Conservation (phyloP, 305 asterid genomes). For the Fraxinus ornus region DNA sequence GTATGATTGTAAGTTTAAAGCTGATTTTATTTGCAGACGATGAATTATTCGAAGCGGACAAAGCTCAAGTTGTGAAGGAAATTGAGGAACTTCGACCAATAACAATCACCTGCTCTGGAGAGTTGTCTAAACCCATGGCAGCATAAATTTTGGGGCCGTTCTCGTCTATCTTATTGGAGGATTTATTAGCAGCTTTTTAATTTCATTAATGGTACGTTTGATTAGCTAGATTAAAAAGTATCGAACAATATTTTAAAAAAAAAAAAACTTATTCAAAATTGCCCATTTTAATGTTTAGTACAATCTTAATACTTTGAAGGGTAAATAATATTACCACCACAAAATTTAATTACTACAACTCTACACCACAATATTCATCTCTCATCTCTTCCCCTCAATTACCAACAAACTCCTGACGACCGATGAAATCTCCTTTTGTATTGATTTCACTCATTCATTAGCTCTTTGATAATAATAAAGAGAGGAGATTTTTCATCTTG, state of each 20-base stretch:
- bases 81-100: slow-evolving; percentile 53
- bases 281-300: not conserved
- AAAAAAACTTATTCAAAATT: not conserved
- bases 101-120: slow-evolving; percentile 46
- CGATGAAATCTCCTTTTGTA: too few relatives aligned
- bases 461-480: too few relatives aligned
- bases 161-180: not conserved
- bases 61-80: slow-evolving; percentile 69
- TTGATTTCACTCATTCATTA: too few relatives aligned
- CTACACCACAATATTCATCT: too few relatives aligned
- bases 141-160: slow-evolving; percentile 3
- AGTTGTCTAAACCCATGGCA: slow-evolving; percentile 34
- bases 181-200: not conserved
- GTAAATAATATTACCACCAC: too few relatives aligned
- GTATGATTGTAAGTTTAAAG: not conserved
- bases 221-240: not conserved
- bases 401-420: too few relatives aligned
- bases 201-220: not conserved
- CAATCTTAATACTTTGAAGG: not conserved
- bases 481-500: too few relatives aligned
- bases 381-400: too few relatives aligned
- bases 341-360: too few relatives aligned
- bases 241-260: not conserved
- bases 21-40: slow-evolving; percentile 51
- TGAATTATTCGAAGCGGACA: slow-evolving; percentile 77